Base-by-base conservation (phyloP, 306 rosid genomes). In the cucumber (Cucumis sativus) region DNA sequence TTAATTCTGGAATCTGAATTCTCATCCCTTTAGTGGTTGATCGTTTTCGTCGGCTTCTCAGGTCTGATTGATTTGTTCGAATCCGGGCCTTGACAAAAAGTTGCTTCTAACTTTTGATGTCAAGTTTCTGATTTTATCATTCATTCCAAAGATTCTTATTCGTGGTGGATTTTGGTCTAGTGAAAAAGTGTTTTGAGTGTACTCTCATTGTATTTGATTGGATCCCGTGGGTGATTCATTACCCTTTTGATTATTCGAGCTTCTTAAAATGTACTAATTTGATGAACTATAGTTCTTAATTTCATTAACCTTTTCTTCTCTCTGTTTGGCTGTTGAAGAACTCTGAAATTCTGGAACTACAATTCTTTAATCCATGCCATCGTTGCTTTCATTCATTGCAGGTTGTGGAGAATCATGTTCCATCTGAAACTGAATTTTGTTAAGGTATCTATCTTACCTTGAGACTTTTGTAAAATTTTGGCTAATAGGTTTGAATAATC, bases 111-210 rank as follows among this genome's bases (percentile, higher is more conserved):
- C 60, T 71, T 71, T 71, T 71, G 18, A 30, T 73, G 28, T 52
- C 55, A 28, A 54, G 77, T 72, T 51, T 73, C 25, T 73, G 15
- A 47, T 71, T 71, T 47, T 14, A 25, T 71, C 76, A 71, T 43
- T 49, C 61, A 28, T 71, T 71, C 41, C 8, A 23, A 49, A 28
- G 43, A 51, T 71, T 49, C 76, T 51, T 72, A 47, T 72, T 72
- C 76, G 15, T 72, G 4, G 61, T 40, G 60, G 76, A 72, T 72
- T 72, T 72, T 65, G 72, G 40, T 70, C 59, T n/a, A 47, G 40
- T 45, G 56, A 45, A 13, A 41, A 70, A 23, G 75, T 70, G 37
- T 23, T 33, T 33, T 70, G 59, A 56, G 59, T 70, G 58, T 6
- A 45, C 33, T 70, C 23, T 23, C 75, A 47, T 49, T 49, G 41